A percentile compares a stretch with the other conserved stretches of the same genome.
phyloP scores from a whole-genome alignment of 306 rosid genomes.

The Malus sieversii region DNA sequence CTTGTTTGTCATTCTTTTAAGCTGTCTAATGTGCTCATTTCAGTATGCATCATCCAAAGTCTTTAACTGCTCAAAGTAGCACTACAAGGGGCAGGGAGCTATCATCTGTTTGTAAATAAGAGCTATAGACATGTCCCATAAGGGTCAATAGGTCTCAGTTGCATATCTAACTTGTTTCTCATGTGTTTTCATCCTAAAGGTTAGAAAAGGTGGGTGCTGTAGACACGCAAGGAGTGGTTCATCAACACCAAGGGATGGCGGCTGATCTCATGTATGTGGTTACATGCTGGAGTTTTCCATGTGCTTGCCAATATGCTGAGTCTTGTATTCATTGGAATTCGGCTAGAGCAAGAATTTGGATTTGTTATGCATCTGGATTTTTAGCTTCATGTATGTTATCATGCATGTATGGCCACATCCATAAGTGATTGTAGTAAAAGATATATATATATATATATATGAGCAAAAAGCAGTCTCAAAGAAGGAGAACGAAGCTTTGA shows the following conservation, averaged over 20 bases:
- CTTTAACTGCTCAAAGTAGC: not conserved
- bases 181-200: not conserved
- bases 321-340: conserved; percentile 8
- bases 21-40: not conserved
- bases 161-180: conserved; percentile 1
- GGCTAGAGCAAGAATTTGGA: conserved; percentile 87
- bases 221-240: no score
- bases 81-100: not conserved
- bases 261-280: no score
- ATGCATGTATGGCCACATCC: not conserved
- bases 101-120: not conserved
- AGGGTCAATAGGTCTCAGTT: not conserved
- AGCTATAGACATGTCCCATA: not conserved
- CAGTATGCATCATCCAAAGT: not conserved
- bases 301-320: no score
- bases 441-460: no score
- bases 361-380: conserved; percentile 56
- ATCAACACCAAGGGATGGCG: no score
- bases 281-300: no score
- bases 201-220: no score
- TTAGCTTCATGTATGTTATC: conserved; percentile 13
- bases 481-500: no score
- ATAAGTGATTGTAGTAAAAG: not conserved
- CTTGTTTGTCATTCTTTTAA: not conserved
- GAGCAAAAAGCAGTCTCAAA: no score